phyloP scores from a whole-genome alignment of 371 early-diverging fungal species.

The Syncephalastrum racemosum region DNA sequence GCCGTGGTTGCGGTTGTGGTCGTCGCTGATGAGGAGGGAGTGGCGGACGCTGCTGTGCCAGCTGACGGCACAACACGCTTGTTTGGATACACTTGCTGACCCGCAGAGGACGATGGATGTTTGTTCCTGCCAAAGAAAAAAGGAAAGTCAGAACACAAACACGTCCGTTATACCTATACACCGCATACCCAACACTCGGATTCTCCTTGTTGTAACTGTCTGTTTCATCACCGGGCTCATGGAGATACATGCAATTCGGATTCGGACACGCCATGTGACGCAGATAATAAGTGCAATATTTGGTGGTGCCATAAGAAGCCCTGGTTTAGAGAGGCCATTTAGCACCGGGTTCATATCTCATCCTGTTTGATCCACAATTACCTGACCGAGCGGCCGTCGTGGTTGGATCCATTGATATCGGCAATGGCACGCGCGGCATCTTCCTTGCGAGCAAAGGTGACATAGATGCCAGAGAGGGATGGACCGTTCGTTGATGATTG shows the following conservation, averaged over 20 bases:
- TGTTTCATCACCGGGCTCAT: conserved; percentile 85
- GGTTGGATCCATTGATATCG: conserved; percentile 86
- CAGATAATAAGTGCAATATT: conserved; percentile 87
- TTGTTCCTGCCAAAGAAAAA: conserved; percentile 14
- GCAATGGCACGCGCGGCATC: conserved; percentile 90
- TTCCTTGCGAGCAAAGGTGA: conserved; percentile 86
- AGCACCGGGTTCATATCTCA: background rate
- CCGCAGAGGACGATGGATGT: conserved; percentile 20
- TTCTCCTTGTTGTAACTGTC: conserved; percentile 68
- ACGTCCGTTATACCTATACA: background rate
- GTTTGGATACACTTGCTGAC: conserved; percentile 24
- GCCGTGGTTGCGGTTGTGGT: conserved; percentile 7
- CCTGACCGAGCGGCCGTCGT: conserved; percentile 83
- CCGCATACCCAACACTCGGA: conserved; percentile 55
- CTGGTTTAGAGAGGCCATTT: conserved; percentile 23
- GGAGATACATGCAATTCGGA: conserved; percentile 81
- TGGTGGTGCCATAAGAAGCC: conserved; percentile 88
- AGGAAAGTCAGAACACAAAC: background rate
- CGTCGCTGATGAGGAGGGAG: conserved; percentile 1
- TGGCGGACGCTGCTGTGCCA: conserved; percentile 2
- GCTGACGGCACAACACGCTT: conserved; percentile 29
- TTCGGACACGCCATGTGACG: conserved; percentile 79
- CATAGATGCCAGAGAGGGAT: conserved; percentile 71
- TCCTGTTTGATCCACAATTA: conserved; percentile 19
- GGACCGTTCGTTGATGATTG: conserved; percentile 30